Base-by-base conservation (phyloP, 768 basidiomycete species). In the Cystobasidiopsis lactophilus region DNA sequence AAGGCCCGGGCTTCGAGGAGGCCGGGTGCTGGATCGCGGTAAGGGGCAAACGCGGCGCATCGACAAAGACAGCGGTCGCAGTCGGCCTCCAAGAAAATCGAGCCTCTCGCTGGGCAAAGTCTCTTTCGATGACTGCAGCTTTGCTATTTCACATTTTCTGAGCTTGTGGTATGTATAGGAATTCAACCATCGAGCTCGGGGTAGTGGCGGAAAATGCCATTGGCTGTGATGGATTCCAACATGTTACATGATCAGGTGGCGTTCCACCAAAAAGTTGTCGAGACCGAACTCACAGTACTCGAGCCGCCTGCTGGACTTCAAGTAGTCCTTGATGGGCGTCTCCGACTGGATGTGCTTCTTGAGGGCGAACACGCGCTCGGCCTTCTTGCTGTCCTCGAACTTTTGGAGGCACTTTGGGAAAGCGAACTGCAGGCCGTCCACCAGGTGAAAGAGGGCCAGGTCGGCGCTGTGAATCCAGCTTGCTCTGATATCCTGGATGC, bases 391-490 rank as follows among this genome's bases (percentile, higher is more conserved):
- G 33, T 55, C 58, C 41, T 48, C 27, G 40, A 67, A 49, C 40
- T 62, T 59, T 16, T 24, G 55, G 48, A 68, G 57, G 18, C 66
- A 63, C 52, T 60, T 65, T 3, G 71, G 71, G 60, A 69, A 72
- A 29, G 70, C 70, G 55, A 57, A 60, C 27, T 51, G 52, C n/a
- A 60, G 50, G 3, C 71, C 66, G 29, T 63, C 58, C 23, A 66
- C 45, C 38, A 71, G 60, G 39, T 71, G 69, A 60, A 69, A 72
- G 19, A 73, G 62, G 14, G 62, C 63, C 21, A 73, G 61, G 62
- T 73, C 72, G 10, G 71, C 72, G 29, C 33, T 35, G 33, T 7
- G 33, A 35, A 35, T 7, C n/a, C n/a, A n/a, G n/a, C n/a, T n/a
- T n/a, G 16, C 7, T 35, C 33, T 7, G 33, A 35, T 16, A 16